Evolutionary conservation across 805 yeast species (phyloP).

Genomic region (Lipomyces sp.): DNA sequence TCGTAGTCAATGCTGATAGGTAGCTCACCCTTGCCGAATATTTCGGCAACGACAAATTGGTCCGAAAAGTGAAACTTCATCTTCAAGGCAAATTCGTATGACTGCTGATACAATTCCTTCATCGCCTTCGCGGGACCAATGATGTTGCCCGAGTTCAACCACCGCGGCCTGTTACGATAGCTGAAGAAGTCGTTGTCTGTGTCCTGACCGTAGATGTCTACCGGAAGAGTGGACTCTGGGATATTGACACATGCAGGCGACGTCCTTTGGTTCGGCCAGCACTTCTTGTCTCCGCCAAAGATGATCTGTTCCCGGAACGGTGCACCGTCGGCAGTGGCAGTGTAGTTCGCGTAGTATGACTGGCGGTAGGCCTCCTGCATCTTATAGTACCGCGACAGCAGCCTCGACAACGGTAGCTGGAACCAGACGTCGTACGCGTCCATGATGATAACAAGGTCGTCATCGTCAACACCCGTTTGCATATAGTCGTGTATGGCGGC

Average conservation of each 20-base stretch:
- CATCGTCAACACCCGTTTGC: constrained; percentile 5
- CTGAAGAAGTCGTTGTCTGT: constrained; percentile 2
- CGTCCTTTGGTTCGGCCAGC: constrained; percentile 16
- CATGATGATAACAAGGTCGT: constrained; percentile 19
- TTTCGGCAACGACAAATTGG: constrained; percentile 13
- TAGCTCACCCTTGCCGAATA: constrained; percentile 11
- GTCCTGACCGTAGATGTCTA: constrained; percentile 10
- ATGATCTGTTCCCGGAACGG: constrained; percentile 3
- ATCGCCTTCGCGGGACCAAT: constrained; percentile 15
- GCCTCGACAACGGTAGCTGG: constrained; percentile 14
- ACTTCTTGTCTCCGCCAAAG: constrained; percentile 20
- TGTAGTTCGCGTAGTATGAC: background rate
- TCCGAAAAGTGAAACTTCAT: constrained; percentile 5
- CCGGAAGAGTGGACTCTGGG: constrained; percentile 13
- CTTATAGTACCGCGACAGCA: constrained; percentile 14
- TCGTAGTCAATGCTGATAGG: constrained; percentile 17
- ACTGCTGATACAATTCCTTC: constrained; percentile 5
- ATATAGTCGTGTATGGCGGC: constrained; percentile 22
- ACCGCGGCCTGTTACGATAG: constrained; percentile 14
- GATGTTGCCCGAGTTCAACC: constrained; percentile 21
- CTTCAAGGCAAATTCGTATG: background rate
- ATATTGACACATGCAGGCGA: constrained; percentile 10
- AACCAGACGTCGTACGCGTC: constrained; percentile 29
- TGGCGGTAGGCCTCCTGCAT: constrained; percentile 1
- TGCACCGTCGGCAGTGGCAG: background rate